Percentiles rank a stretch among this genome's conserved stretches.
phyloP scores from a whole-genome alignment of 2,329 filamentous ascomycete species.

The Mycosphaerella sp. region DNA sequence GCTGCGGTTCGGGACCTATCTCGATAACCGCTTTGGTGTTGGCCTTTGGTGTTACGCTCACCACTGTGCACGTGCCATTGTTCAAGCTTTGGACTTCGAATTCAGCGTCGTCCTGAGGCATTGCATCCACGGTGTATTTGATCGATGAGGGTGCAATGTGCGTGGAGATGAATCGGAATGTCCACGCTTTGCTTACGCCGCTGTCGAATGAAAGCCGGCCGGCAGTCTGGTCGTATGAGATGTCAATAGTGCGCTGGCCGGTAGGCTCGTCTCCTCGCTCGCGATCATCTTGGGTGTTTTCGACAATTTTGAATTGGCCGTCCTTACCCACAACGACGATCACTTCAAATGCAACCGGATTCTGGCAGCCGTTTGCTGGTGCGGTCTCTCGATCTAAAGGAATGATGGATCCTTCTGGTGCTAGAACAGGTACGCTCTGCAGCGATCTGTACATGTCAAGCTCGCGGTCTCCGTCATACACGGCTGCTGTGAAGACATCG shows the following conservation, averaged over 20 bases:
- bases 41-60: neutral
- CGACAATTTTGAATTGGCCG: conserved; percentile 46
- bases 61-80: neutral
- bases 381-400: conserved; percentile 45
- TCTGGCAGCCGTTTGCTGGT: conserved; percentile 45
- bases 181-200: neutral
- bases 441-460: conserved; percentile 49
- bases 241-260: neutral
- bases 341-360: conserved; percentile 46
- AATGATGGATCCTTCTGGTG: conserved; percentile 53
- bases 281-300: conserved; percentile 35
- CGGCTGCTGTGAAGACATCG: conserved; percentile 53
- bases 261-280: neutral
- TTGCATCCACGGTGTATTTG: neutral
- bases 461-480: conserved; percentile 53
- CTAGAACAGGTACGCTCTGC: conserved; percentile 48
- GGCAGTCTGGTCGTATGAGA: neutral
- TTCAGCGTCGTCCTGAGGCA: neutral
- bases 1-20: neutral
- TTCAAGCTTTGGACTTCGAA: neutral
- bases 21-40: neutral
- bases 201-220: neutral
- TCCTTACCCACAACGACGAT: conserved; percentile 44
- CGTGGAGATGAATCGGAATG: neutral
- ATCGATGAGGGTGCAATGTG: neutral